Evolutionary conservation across 805 yeast species (phyloP).

Genomic region (Candida broadrunensis): DNA sequence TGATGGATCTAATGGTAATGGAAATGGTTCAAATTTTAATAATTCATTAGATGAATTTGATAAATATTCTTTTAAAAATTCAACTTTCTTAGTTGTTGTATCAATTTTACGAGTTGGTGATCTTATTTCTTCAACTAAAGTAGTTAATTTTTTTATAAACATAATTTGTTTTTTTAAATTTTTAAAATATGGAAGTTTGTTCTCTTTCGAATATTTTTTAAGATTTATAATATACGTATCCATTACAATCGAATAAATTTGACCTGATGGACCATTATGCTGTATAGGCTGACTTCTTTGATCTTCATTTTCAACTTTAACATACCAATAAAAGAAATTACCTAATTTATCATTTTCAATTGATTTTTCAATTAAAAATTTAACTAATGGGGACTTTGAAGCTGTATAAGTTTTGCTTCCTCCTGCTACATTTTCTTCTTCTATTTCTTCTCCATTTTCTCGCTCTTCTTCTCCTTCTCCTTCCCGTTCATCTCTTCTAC

Average conservation of each 20-base stretch:
- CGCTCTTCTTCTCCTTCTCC: not conserved
- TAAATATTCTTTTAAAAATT: constrained; percentile 57
- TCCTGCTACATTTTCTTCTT: not conserved
- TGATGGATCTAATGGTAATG: constrained; percentile 82
- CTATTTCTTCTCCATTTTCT: not conserved
- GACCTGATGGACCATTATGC: constrained; percentile 6
- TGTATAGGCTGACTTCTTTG: constrained; percentile 20
- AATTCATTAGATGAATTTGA: constrained; percentile 43
- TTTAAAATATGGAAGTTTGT: constrained; percentile 31
- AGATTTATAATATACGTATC: constrained; percentile 41
- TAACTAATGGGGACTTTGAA: constrained; percentile 60
- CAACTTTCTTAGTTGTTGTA: constrained; percentile 72
- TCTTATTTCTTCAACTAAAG: constrained; percentile 63
- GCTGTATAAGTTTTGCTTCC: constrained; percentile 1
- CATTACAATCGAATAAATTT: constrained; percentile 31
- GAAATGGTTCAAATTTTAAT: constrained; percentile 50
- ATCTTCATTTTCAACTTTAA: constrained; percentile 84
- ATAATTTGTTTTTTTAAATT: constrained; percentile 60
- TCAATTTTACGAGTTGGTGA: constrained; percentile 55
- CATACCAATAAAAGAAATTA: constrained; percentile 86
- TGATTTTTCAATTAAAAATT: constrained; percentile 73
- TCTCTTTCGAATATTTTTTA: constrained; percentile 22
- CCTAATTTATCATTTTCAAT: constrained; percentile 65
- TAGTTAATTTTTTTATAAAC: constrained; percentile 63
- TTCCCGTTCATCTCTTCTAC: not conserved